Conservation (phyloP, 2,329 filamentous ascomycete species). For the Ophiostoma pallidulum region DNA sequence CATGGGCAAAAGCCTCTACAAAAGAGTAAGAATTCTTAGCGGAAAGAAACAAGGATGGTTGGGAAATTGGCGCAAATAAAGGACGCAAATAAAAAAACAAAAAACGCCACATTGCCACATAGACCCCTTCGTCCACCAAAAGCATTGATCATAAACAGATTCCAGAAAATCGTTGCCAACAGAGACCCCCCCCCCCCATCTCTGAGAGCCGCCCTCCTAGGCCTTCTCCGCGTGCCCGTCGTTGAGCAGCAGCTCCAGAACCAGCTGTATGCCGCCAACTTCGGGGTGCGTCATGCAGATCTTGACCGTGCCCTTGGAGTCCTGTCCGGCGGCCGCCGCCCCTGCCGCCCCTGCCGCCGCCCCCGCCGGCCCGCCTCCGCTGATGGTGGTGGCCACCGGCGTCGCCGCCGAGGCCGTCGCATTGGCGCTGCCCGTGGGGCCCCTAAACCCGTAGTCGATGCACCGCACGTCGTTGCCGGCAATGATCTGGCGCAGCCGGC, state of each 20-base stretch:
- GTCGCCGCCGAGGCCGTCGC: constrained; percentile 23
- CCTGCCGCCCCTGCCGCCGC: constrained; percentile 23
- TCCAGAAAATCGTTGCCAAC: no score
- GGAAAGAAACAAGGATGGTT: no score
- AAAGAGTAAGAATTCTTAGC: no score
- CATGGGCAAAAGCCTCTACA: no score
- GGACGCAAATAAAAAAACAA: no score
- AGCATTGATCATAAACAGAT: no score
- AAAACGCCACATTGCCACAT: no score
- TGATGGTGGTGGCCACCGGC: background rate
- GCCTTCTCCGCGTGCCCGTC: constrained; percentile 59
- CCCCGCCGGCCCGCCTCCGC: constrained; percentile 18
- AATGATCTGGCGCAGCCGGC: constrained; percentile 86
- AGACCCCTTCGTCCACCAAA: no score
- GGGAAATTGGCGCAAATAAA: no score
- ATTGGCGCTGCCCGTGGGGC: constrained; percentile 40
- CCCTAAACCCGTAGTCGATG: constrained; percentile 71
- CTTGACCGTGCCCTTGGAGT: constrained; percentile 71
- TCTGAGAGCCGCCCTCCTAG: no score
- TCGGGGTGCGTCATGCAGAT: constrained; percentile 93
- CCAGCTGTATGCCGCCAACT: constrained; percentile 70
- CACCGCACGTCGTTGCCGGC: constrained; percentile 82
- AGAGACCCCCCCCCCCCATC: background rate
- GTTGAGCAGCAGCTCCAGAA: constrained; percentile 87
- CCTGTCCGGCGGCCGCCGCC: constrained; percentile 23